Conservation (phyloP, 306 rosid species). For the Vigna trinervia region DNA sequence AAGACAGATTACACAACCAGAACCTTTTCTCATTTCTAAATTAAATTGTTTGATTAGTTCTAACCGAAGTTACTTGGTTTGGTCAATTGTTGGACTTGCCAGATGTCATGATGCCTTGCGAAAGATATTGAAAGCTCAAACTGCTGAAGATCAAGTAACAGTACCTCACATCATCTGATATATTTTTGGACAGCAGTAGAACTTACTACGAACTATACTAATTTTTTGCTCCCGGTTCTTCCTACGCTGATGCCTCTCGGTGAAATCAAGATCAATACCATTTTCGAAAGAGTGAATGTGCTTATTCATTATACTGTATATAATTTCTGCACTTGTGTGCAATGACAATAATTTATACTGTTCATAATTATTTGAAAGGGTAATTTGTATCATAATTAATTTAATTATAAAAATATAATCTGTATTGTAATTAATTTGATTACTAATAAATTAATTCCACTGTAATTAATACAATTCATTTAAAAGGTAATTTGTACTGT, state of each 20-base stretch:
- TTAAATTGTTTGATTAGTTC: slow-evolving; percentile 8
- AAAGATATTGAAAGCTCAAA: slow-evolving; percentile 55
- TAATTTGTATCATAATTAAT: too few relatives aligned
- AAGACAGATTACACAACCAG: slow-evolving; percentile 46
- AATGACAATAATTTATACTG: too few relatives aligned
- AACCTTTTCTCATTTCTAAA: slow-evolving; percentile 31
- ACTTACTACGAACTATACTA: slow-evolving; percentile 20
- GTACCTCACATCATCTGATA: slow-evolving; percentile 47
- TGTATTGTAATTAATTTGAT: neutral
- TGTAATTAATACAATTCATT: too few relatives aligned
- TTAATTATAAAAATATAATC: neutral
- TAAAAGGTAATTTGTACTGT: too few relatives aligned
- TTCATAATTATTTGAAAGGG: neutral
- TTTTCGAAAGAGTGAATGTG: neutral
- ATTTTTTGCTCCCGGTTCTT: slow-evolving; percentile 25
- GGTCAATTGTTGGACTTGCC: slow-evolving; percentile 36
- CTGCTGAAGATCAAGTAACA: slow-evolving; percentile 38
- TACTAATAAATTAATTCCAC: neutral
- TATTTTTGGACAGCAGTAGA: slow-evolving; percentile 24
- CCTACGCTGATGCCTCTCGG: slow-evolving; percentile 11
- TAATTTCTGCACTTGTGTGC: too few relatives aligned
- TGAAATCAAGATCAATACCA: slow-evolving; percentile 26
- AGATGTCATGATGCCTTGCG: slow-evolving; percentile 71
- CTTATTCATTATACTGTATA: neutral
- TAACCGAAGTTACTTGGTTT: slow-evolving; percentile 32